Base-by-base conservation (phyloP, 768 basidiomycete genomes). In the Tephrocybe rancida region DNA sequence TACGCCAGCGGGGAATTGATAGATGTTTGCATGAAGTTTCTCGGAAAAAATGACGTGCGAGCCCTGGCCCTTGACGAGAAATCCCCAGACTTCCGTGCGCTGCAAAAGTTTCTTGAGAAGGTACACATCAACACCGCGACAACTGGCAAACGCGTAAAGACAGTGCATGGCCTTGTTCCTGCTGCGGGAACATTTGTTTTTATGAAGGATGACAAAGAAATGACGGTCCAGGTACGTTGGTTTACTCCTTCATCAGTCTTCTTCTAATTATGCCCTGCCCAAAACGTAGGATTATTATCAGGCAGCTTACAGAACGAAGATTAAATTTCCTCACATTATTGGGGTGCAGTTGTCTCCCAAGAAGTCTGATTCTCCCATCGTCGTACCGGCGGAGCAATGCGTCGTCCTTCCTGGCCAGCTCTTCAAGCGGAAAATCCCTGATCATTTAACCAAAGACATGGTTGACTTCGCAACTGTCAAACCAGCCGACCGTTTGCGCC, bases 371-470 rank as follows among this genome's bases (percentile, higher is more conserved):
- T 54, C 34, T 30, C 65, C 68, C 0, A 69, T 69, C 0, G 64
- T 77, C n/a, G 66, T 85, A 4, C 85, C 85, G 0, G 70, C 77
- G 0, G 83, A 87, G 52, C 53, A 81, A 0, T 83, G 80, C 49
- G 22, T 56, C 0, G 55, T 87, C 10, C 58, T 73, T 3, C 69
- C 73, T 0, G 75, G 80, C 2, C 85, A 87, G 48, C 59, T 83
- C 0, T 84, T 73, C 59, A 79, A 65, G 48, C 70, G 73, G 46
- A 77, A 70, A 52, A 54, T 85, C 0, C 75, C 76, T 0, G 71
- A 72, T 0, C 66, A 74, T 7, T 48, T 67, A 2, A 56, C 73
- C 57, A 35, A 65, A 5, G 64, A 64, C 0, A 78, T 81, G 58
- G 75, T 85, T 0, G 69, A 69, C 1, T 84, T 84, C 44, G 70